Evolutionary conservation across 352 stramenopile genomes (phyloP).

Genomic region (Phytophthora chlamydospora): DNA sequence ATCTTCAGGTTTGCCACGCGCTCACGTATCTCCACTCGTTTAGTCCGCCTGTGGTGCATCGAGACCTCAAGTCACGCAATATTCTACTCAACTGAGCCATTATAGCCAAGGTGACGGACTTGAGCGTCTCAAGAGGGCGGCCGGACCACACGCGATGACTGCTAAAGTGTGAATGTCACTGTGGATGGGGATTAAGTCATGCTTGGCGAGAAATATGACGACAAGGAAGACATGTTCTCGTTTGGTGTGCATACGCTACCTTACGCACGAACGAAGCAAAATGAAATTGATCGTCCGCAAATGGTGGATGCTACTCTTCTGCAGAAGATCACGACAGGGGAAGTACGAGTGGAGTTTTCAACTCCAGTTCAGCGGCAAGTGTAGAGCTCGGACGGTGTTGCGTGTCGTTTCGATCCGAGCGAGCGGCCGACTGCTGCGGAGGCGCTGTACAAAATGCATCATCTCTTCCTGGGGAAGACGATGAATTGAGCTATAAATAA

Average conservation of each 20-base stretch:
- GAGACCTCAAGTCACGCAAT: slow-evolving; percentile 39
- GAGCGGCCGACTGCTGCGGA: slow-evolving; percentile 4
- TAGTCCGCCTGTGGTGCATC: slow-evolving; percentile 12
- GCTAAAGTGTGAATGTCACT: slow-evolving; percentile 19
- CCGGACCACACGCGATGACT: slow-evolving; percentile 21
- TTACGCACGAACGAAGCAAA: slow-evolving; percentile 5
- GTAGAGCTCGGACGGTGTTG: slow-evolving; percentile 24
- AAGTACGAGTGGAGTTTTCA: slow-evolving; percentile 13
- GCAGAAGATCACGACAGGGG: slow-evolving; percentile 4
- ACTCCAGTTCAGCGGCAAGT: not conserved
- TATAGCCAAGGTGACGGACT: slow-evolving; percentile 53
- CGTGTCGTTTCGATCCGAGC: slow-evolving; percentile 28
- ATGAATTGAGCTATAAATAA: too few relatives aligned
- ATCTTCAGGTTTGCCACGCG: slow-evolving; percentile 33
- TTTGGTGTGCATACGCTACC: slow-evolving; percentile 36
- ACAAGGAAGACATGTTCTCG: slow-evolving; percentile 33
- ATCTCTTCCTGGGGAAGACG: too few relatives aligned
- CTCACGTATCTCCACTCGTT: slow-evolving; percentile 26
- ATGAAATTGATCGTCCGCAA: slow-evolving; percentile 4
- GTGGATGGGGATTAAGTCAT: slow-evolving; percentile 37
- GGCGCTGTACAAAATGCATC: too few relatives aligned
- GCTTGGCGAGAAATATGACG: slow-evolving; percentile 20
- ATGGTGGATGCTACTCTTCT: slow-evolving; percentile 15
- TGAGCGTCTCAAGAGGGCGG: slow-evolving; percentile 47
- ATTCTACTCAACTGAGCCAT: slow-evolving; percentile 42